Conservation (phyloP, 257 asterid species). For the Penstemon davidsonii region DNA sequence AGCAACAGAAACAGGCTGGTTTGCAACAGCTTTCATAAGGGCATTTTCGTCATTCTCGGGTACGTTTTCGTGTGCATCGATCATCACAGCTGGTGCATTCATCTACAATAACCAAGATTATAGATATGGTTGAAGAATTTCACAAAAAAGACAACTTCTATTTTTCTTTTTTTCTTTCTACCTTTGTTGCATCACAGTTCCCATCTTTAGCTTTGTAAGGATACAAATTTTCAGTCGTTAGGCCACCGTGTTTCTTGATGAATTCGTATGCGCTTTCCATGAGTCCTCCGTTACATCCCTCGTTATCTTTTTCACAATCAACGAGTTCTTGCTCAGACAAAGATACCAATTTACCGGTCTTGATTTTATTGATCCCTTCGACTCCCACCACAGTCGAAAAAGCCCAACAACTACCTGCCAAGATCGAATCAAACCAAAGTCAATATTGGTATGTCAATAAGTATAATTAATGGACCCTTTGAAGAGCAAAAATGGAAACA, state of each 20-base stretch:
- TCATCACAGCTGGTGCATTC: slow-evolving; percentile 72
- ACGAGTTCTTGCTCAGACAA: slow-evolving; percentile 89
- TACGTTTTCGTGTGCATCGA: slow-evolving; percentile 78
- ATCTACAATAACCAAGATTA: slow-evolving; percentile 35
- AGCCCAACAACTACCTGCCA: slow-evolving; percentile 89
- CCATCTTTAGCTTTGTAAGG: slow-evolving; percentile 72
- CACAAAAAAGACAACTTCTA: background rate
- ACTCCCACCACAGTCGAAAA: slow-evolving; percentile 88
- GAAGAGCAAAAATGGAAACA: background rate
- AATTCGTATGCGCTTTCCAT: slow-evolving; percentile 80
- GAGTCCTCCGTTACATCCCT: slow-evolving; percentile 86
- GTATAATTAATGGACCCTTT: background rate
- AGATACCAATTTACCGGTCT: slow-evolving; percentile 61
- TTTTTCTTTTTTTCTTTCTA: slow-evolving; percentile 19
- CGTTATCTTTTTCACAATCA: slow-evolving; percentile 73
- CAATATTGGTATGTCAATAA: background rate
- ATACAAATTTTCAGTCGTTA: slow-evolving; percentile 62
- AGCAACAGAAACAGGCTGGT: slow-evolving; percentile 86
- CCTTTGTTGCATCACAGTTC: slow-evolving; percentile 65
- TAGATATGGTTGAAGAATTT: background rate
- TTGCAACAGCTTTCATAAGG: slow-evolving; percentile 78
- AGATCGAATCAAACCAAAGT: background rate
- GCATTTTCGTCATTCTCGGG: slow-evolving; percentile 73
- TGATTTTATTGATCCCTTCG: slow-evolving; percentile 83
- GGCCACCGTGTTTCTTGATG: slow-evolving; percentile 69